Evolutionary conservation across 169 alveolate genomes (phyloP), one percentile per base, ranked within the genome.

Genomic region (Eimeria acervulina): DNA sequence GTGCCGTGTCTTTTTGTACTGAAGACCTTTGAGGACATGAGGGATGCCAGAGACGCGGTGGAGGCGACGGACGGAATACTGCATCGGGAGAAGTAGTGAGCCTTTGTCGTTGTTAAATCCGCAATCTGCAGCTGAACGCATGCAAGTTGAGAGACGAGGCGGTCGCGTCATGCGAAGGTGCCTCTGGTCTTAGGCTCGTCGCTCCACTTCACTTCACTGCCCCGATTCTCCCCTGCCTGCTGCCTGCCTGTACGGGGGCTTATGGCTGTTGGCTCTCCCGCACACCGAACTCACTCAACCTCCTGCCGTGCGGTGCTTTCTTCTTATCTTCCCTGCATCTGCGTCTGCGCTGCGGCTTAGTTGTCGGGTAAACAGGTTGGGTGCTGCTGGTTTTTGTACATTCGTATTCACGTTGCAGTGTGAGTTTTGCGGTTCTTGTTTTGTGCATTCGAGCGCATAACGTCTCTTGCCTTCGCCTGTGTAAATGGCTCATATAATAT

Each of bases 311-410:
- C 85, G 59, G 59, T 61, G 80, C 93, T 85, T 72, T 59, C 93
- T 61, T 55, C 61, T n/a, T 59, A 47, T 33, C 93, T 85, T 61
- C 80, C 36, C 93, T 84, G 92, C 90, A 74, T 42, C 90, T 81
- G 90, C 92, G 78, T n/a, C 92, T 47, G 92, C 92, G 92, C 92
- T 84, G 92, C 92, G 92, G 23, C 92, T 84, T 52, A 19, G 92
- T 51, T 84, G 92, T 84, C 92, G 76, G 92, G 92, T 84, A 84
- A 84, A 84, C 92, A 7, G 92, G 52, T 84, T 84, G 92, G 40
- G 21, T 51, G 92, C 92, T 7, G 90, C 90, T 84, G 72, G 36
- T 19, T 63, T 52, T 26, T 55, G n/a, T 84, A 28, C 61, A 26
- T n/a, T 19, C 10, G 3, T 80, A 80, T 40, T 80, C 23, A 8